These are phyloP conservation scores for Chrysoporthe deuterocubensis DNA, from an alignment of 2,329 filamentous ascomycete species.

Conservation along the genomic window DNA sequence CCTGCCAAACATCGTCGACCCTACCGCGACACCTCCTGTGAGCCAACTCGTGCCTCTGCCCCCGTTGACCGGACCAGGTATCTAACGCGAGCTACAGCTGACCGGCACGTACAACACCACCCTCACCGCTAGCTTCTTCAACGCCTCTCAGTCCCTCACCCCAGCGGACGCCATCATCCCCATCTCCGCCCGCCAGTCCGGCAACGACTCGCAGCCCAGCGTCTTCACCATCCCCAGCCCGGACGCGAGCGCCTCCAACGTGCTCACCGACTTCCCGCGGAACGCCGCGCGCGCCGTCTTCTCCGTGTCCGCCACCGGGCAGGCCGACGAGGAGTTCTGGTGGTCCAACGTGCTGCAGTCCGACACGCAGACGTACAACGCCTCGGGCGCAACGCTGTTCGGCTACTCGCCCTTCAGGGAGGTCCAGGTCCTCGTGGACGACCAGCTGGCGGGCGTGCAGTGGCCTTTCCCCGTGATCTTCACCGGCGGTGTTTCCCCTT, in stretches of 20 bases:
- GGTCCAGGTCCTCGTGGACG: conserved; percentile 76
- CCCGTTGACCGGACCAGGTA: background rate
- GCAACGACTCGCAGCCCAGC: conserved; percentile 57
- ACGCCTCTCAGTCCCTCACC: conserved; percentile 39
- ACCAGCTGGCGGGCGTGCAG: conserved; percentile 69
- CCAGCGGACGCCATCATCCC: conserved; percentile 71
- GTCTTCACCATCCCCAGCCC: conserved; percentile 66
- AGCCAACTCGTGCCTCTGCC: conserved; percentile 40
- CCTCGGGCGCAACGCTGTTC: conserved; percentile 56
- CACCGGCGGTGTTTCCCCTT: conserved; percentile 77
- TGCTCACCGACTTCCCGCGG: conserved; percentile 61
- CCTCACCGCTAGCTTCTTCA: conserved; percentile 61
- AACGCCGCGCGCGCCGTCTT: conserved; percentile 73
- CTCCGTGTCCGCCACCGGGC: conserved; percentile 75
- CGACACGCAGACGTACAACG: conserved; percentile 61
- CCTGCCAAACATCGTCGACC: conserved; percentile 63
- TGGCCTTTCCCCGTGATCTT: conserved; percentile 86
- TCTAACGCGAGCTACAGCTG: background rate
- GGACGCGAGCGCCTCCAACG: conserved; percentile 59
- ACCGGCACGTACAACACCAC: conserved; percentile 66
- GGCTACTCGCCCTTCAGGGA: conserved; percentile 78
- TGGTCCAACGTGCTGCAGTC: conserved; percentile 75
- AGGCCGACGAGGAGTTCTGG: conserved; percentile 82
- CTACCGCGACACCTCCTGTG: conserved; percentile 37
- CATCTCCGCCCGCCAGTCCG: conserved; percentile 59